Percentiles rank a stretch among this genome's conserved stretches.
phyloP scores from a whole-genome alignment of 768 basidiomycete species.

The Candolleomyces eurysporus region DNA sequence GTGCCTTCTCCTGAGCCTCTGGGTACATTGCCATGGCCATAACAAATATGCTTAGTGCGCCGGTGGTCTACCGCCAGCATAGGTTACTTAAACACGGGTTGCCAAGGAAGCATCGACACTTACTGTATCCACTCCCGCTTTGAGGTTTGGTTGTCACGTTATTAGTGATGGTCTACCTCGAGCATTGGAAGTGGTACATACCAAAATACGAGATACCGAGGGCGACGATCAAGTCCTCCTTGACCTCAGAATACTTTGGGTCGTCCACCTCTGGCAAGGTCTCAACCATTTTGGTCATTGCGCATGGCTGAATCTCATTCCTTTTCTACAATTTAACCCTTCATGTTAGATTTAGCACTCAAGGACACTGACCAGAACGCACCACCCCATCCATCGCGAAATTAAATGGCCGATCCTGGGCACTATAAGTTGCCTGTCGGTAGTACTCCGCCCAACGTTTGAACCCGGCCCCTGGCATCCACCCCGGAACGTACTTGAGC shows the following conservation, averaged over 20 bases:
- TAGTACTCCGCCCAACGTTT: not conserved
- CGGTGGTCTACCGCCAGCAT: not conserved
- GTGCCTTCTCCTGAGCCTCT: conserved; percentile 16
- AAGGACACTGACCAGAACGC: not conserved
- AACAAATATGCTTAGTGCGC: not conserved
- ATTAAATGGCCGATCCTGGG: not conserved
- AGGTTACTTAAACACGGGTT: not conserved
- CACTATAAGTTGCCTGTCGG: not conserved
- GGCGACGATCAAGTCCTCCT: not conserved
- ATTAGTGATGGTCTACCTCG: not conserved
- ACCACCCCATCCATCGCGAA: conserved; percentile 1
- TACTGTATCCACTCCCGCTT: conserved; percentile 7
- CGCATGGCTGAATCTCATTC: not conserved
- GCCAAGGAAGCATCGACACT: not conserved
- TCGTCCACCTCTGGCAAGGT: not conserved
- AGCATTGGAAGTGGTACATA: not conserved
- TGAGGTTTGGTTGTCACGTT: not conserved
- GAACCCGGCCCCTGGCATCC: conserved; percentile 7
- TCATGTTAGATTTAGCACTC: too few species aligned
- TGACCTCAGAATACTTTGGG: not conserved
- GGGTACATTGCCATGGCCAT: conserved; percentile 13
- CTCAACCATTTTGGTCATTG: not conserved
- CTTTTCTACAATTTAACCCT: not conserved
- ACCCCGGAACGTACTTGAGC: conserved; percentile 5
- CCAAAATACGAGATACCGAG: not conserved